Base-by-base conservation (phyloP, 768 basidiomycete species). In the Rhodosporidiobolus odoratus region DNA sequence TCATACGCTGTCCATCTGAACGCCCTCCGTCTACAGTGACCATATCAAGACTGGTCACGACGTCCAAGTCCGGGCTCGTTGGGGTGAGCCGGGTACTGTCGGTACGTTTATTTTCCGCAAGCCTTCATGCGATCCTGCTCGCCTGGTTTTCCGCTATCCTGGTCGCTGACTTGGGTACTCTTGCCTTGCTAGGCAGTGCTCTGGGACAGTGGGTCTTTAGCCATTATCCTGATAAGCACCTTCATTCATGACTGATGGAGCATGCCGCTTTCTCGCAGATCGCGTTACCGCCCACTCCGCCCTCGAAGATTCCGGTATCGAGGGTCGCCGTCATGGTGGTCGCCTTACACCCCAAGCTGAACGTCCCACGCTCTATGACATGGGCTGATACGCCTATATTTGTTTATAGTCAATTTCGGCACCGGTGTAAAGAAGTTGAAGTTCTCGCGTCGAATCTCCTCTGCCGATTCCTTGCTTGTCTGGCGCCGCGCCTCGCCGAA, bases 41-140 rank as follows among this genome's bases (percentile, higher is more conserved):
- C 89, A 90, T 79, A 84, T 92, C 73, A 88, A 88, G 78, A 87
- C 86, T 79, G 87, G 88, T 62, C 83, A 82, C n/a, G 91, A 92
- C 77, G 85, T 88, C 79, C 89, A 92, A 76, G 86, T 86, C 25
- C 85, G 91, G 45, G 83, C 89, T 35, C 86, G 86, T 75, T 92
- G 90, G 90, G 62, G 68, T 23, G 78, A 82, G 58, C 88, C 89
- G 2, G 82, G 86, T 73, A 89, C 89, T 12, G 85, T 92, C 53
- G 54, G n/a, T n/a, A n/a, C n/a, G n/a, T n/a, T n/a, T n/a, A n/a
- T n/a, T n/a, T n/a, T n/a, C n/a, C n/a, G n/a, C n/a, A n/a, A n/a
- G n/a, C n/a, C n/a, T n/a, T n/a, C n/a, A n/a, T n/a, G n/a, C n/a
- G n/a, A n/a, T n/a, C n/a, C n/a, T n/a, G n/a, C n/a, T n/a, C n/a